These are phyloP conservation scores for Dicorynia guianensis DNA, from an alignment of 306 rosid genomes.

Conservation along the genomic window DNA sequence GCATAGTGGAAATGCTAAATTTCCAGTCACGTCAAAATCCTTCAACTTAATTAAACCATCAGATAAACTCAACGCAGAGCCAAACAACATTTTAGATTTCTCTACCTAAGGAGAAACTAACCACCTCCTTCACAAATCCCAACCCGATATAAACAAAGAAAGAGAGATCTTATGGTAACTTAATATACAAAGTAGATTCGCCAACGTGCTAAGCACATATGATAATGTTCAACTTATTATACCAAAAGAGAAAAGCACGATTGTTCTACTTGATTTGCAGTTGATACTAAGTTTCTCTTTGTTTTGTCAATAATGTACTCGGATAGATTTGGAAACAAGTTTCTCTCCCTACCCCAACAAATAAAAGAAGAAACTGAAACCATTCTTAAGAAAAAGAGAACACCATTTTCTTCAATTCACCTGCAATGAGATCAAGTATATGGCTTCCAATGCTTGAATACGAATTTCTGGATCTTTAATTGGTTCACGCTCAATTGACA, in stretches of 20 bases:
- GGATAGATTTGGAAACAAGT: too few relatives aligned
- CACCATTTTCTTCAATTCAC: slow-evolving; percentile 41
- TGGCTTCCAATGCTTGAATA: slow-evolving; percentile 82
- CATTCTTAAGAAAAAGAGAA: neutral
- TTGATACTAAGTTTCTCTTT: slow-evolving; percentile 3
- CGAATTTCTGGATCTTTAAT: slow-evolving; percentile 84
- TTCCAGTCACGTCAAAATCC: neutral
- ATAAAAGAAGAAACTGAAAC: neutral
- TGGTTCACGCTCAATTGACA: slow-evolving; percentile 89
- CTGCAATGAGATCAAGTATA: slow-evolving; percentile 86
- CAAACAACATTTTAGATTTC: neutral
- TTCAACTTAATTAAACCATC: neutral
- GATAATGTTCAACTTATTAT: slow-evolving; percentile 14
- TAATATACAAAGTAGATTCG: neutral
- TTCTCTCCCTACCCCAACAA: too few relatives aligned
- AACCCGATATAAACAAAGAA: neutral
- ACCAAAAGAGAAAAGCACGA: neutral
- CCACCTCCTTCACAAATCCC: slow-evolving; percentile 16
- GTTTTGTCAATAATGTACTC: neutral
- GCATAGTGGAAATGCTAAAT: neutral
- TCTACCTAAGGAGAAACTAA: slow-evolving; percentile 11
- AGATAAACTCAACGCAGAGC: slow-evolving; percentile 4
- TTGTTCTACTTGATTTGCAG: slow-evolving; percentile 2
- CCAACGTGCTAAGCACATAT: neutral
- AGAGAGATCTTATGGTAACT: neutral